Conservation (phyloP, 164 flowering plant species). For the Magnolia officinalis region DNA sequence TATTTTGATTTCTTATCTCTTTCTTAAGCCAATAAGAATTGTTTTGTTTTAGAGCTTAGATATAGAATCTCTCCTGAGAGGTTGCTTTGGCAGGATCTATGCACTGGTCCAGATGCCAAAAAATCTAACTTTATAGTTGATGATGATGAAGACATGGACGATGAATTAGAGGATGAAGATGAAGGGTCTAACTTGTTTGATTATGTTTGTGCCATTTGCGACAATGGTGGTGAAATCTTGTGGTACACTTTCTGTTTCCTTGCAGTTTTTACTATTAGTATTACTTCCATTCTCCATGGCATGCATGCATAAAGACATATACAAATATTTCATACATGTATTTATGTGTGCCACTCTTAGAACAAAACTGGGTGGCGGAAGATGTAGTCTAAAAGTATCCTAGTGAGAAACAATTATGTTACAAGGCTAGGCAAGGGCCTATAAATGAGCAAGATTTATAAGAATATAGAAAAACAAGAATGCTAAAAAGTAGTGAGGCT, state of each 20-base stretch:
- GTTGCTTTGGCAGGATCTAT: slow-evolving; percentile 31
- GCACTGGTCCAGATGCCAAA: slow-evolving; percentile 5
- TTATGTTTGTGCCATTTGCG: slow-evolving; percentile 78
- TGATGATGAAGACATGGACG: slow-evolving; percentile 37
- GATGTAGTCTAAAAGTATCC: neutral
- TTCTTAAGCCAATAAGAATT: no score
- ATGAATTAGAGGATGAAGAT: slow-evolving; percentile 26
- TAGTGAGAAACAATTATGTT: neutral
- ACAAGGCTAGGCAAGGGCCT: neutral
- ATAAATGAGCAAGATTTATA: neutral
- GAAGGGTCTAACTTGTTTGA: slow-evolving; percentile 48
- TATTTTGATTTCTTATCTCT: neutral
- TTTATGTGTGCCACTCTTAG: neutral
- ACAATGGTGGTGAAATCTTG: slow-evolving; percentile 76
- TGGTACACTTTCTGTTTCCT: slow-evolving; percentile 37
- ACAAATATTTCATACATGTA: no score
- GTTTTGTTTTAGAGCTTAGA: neutral
- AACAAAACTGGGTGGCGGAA: neutral
- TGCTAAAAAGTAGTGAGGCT: no score
- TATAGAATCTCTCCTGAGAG: neutral
- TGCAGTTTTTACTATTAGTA: neutral
- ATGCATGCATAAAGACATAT: neutral
- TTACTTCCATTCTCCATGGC: neutral
- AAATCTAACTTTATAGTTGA: slow-evolving; percentile 39
- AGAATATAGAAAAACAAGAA: neutral